Conservation (phyloP, 1,139 yeast species). For the Arxiozyma bovina region DNA sequence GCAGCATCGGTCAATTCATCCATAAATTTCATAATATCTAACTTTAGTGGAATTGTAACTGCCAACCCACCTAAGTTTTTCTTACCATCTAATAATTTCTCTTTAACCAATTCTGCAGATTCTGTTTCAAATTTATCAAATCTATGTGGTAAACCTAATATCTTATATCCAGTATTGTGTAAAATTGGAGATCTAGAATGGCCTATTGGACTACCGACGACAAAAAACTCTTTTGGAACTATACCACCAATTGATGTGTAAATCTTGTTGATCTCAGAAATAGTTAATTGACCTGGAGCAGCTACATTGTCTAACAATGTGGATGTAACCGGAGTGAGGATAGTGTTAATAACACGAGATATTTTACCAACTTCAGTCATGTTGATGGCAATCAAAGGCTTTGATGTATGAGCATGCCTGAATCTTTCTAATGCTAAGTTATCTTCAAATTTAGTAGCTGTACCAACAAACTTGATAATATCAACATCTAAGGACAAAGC, state of each 20-base stretch:
- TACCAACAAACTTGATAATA: slow-evolving; percentile 75
- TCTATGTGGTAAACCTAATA: slow-evolving; percentile 67
- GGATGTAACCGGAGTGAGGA: slow-evolving; percentile 81
- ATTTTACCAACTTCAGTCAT: slow-evolving; percentile 70
- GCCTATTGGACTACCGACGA: slow-evolving; percentile 73
- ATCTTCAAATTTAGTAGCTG: slow-evolving; percentile 55
- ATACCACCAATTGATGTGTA: slow-evolving; percentile 57
- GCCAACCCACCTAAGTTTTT: slow-evolving; percentile 76
- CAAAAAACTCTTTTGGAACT: slow-evolving; percentile 50
- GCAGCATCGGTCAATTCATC: slow-evolving; percentile 66
- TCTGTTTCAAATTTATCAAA: slow-evolving; percentile 66
- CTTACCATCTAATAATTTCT: slow-evolving; percentile 40
- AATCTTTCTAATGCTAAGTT: slow-evolving; percentile 65
- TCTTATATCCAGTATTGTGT: slow-evolving; percentile 67
- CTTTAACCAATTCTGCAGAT: slow-evolving; percentile 43
- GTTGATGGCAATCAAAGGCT: slow-evolving; percentile 77
- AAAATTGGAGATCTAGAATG: slow-evolving; percentile 85
- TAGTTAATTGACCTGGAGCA: slow-evolving; percentile 69
- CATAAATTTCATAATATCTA: slow-evolving; percentile 63
- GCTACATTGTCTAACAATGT: slow-evolving; percentile 52
- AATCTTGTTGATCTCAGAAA: slow-evolving; percentile 52
- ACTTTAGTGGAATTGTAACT: slow-evolving; percentile 82
- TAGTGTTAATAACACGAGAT: slow-evolving; percentile 64
- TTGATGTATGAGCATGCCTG: slow-evolving; percentile 41
- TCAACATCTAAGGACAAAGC: slow-evolving; percentile 64